These are phyloP conservation scores for Pythium insidiosum DNA, from an alignment of 352 stramenopile genomes.

Conservation along the genomic window DNA sequence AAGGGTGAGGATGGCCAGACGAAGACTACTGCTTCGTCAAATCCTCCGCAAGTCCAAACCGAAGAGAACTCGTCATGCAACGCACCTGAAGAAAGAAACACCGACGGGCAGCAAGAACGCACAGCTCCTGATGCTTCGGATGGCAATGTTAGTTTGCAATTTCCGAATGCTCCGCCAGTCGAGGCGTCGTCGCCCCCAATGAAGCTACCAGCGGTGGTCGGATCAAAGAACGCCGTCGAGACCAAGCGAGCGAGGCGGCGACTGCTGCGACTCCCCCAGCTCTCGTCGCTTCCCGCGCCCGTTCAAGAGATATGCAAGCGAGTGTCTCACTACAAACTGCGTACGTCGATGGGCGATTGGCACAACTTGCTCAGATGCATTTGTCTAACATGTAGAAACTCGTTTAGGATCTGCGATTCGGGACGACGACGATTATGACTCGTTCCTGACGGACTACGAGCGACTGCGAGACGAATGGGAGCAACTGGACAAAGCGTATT, in stretches of 20 bases:
- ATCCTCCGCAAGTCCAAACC: too few species aligned
- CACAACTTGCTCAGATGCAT: neutral
- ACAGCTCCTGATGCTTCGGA: too few species aligned
- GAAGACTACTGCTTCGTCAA: too few species aligned
- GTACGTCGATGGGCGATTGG: slow-evolving; percentile 8
- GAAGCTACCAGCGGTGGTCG: slow-evolving; percentile 1
- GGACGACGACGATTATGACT: slow-evolving; percentile 51
- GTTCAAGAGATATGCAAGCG: slow-evolving; percentile 52
- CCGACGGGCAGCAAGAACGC: too few species aligned
- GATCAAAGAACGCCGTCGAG: too few species aligned
- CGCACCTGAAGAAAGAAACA: too few species aligned
- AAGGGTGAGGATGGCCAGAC: too few species aligned
- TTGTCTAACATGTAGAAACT: neutral
- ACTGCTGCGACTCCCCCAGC: slow-evolving; percentile 29
- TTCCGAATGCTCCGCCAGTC: too few species aligned
- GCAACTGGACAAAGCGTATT: slow-evolving; percentile 46
- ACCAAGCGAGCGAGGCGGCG: slow-evolving; percentile 41
- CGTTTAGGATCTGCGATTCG: slow-evolving; percentile 34
- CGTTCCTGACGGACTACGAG: slow-evolving; percentile 43
- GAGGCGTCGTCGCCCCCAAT: too few species aligned
- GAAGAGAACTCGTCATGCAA: too few species aligned
- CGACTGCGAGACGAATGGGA: slow-evolving; percentile 46
- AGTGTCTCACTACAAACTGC: slow-evolving; percentile 30
- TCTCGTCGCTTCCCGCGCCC: slow-evolving; percentile 38
- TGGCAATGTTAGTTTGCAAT: too few species aligned